phyloP scores from a whole-genome alignment of 2,329 filamentous ascomycete species.

The Penicillium aurantiogriseum region DNA sequence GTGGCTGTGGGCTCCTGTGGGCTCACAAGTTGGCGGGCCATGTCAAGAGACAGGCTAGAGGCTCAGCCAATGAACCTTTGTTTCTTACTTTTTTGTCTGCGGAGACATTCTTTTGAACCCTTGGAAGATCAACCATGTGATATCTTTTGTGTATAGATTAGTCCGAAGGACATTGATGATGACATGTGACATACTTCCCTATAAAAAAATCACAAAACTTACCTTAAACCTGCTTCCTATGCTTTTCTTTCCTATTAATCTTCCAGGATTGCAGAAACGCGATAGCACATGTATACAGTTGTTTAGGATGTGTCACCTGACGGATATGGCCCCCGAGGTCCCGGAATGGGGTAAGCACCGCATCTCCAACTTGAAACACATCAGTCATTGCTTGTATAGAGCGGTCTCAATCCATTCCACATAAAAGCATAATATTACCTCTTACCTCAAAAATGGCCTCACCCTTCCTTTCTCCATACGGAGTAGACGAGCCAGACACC shows the following conservation, averaged over 20 bases:
- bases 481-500: constrained; percentile 3
- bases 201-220: not conserved
- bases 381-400: not conserved
- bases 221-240: not conserved
- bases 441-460: constrained; percentile 19
- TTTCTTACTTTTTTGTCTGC: not conserved
- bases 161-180: constrained; percentile 16
- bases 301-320: constrained; percentile 8
- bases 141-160: constrained; percentile 16
- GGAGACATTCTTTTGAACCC: not conserved
- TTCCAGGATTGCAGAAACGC: not conserved
- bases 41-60: constrained; percentile 3
- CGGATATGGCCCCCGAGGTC: constrained; percentile 1
- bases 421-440: not conserved
- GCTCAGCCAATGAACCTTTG: not conserved
- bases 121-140: constrained; percentile 2
- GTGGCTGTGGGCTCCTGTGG: not conserved
- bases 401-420: not conserved
- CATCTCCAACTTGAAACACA: constrained; percentile 1
- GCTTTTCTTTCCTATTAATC: not conserved
- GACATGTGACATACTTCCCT: not conserved
- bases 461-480: constrained; percentile 15
- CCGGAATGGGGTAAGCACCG: constrained; percentile 6
- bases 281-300: not conserved
- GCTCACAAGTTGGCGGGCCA: not conserved